Evolutionary conservation across 1,139 yeast species (phyloP).

Genomic region (Yamadazyma membranifaciens): DNA sequence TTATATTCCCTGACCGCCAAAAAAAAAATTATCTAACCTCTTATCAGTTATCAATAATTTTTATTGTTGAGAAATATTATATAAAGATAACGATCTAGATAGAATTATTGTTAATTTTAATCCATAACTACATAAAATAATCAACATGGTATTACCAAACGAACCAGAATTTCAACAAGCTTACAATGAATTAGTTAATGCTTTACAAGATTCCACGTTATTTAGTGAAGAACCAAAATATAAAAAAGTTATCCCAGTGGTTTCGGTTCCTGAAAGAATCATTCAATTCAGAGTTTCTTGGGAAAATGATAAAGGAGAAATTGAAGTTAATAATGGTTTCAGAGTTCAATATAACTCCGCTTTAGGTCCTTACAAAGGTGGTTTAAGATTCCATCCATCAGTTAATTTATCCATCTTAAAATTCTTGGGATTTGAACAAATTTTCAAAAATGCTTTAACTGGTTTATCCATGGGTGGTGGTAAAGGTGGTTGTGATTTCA

Average conservation of each 20-base stretch:
- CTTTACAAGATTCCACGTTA: constrained; percentile 87
- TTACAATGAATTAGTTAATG: constrained; percentile 85
- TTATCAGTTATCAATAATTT: too few relatives aligned
- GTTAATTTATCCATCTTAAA: constrained; percentile 93
- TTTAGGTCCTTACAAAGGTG: constrained; percentile 99
- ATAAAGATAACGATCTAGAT: too few relatives aligned
- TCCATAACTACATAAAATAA: too few relatives aligned
- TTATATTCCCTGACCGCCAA: neutral
- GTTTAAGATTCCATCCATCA: constrained; percentile 95
- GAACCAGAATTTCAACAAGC: constrained; percentile 99
- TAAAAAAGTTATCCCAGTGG: constrained; percentile 84
- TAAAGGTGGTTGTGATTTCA: constrained; percentile 98
- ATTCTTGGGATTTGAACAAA: constrained; percentile 97
- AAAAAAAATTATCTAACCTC: neutral
- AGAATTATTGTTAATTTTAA: too few relatives aligned
- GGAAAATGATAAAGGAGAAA: constrained; percentile 93
- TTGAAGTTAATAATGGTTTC: constrained; percentile 95
- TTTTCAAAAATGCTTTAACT: constrained; percentile 96
- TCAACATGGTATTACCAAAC: constrained; percentile 54
- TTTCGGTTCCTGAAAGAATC: constrained; percentile 93
- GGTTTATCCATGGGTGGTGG: constrained; percentile 99
- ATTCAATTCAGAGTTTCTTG: constrained; percentile 96
- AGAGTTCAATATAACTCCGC: constrained; percentile 99
- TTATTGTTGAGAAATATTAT: too few relatives aligned
- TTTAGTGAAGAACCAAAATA: constrained; percentile 88